Percentiles rank a stretch among this genome's conserved stretches.
Evolutionary conservation across 139 green algal species (phyloP).

Genomic region (Bryopsis sp.): DNA sequence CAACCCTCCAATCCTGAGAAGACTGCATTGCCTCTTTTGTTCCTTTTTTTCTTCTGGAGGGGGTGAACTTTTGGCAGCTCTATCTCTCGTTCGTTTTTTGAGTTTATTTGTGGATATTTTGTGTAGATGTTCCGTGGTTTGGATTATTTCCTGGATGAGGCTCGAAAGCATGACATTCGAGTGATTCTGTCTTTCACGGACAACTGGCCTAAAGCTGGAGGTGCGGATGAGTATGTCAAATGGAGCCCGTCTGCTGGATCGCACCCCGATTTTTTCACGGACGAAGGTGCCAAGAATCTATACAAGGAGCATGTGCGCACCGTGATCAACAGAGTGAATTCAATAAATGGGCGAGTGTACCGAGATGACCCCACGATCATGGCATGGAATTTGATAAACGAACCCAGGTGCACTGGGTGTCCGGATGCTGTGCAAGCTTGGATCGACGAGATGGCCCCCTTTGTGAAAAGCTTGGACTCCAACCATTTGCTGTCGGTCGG

Average conservation of each 20-base stretch:
- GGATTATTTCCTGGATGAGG: constrained; percentile 16
- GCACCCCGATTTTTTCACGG: constrained; percentile 22
- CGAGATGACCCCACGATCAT: constrained; percentile 70
- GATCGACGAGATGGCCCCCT: constrained; percentile 39
- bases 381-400: constrained; percentile 32
- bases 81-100: too few species aligned
- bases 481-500: constrained; percentile 59
- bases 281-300: constrained; percentile 14
- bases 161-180: constrained; percentile 9
- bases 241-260: constrained; percentile 12
- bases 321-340: constrained; percentile 27
- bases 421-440: constrained; percentile 32
- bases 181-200: constrained; percentile 18
- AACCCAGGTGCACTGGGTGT: constrained; percentile 9
- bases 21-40: too few species aligned
- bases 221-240: constrained; percentile 4
- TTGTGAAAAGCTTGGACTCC: constrained; percentile 40
- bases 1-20: too few species aligned
- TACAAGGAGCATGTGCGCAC: constrained; percentile 25
- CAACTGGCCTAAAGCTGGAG: constrained; percentile 6
- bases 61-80: too few species aligned
- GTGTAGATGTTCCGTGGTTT: constrained; percentile 13
- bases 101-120: too few species aligned
- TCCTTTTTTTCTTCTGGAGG: too few species aligned
- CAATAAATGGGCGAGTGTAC: constrained; percentile 39